Base-by-base conservation (phyloP, 306 rosid genomes). In the Alnus rubra region DNA sequence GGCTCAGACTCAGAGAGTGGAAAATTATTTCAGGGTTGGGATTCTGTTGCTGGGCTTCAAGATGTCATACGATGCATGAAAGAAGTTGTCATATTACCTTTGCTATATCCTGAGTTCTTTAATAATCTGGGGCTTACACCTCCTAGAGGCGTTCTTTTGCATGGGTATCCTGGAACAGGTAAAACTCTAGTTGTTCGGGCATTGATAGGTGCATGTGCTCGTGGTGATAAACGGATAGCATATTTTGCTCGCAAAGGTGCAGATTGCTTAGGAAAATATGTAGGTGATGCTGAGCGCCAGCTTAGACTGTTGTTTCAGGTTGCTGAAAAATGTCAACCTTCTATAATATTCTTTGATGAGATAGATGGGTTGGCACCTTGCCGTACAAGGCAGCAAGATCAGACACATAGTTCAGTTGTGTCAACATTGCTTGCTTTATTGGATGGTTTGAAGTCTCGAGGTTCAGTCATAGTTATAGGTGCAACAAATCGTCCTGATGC, bases 191-290 rank as follows among this genome's bases (percentile, higher is more conserved):
- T 95, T 60, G 98, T 95, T 71, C 89, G 98, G 65, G 93, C 98
- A 71, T 72, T 95, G 81, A 93, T 95, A 71, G 98, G 98, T 76
- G 97, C 98, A 12, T 95, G 98, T 91, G 95, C 98, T 37, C 91
- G 89, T 69, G 98, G 98, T 42, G 92, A 91, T 85, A 92, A 85
- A 76, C 89, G 94, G 71, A 92, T 95, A 78, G 97, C 98, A 71
- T 95, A 95, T 87, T 95, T 95, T 89, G 94, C 98, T 51, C 97
- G 98, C 45, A 95, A 95, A 88, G 98, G 98, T 81, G 98, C 98
- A 69, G 98, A 95, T 84, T 95, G 98, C 90, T 88, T 95, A 74
- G 98, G 98, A 76, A 95, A 95, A 82, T 95, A 95, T 82, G 98
- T 95, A 2, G 98, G 98, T 50, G 98, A 95, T 88, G 94, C 98